Base-by-base conservation (phyloP, 2,329 filamentous ascomycete genomes). In the Ceratocystis colombiana region DNA sequence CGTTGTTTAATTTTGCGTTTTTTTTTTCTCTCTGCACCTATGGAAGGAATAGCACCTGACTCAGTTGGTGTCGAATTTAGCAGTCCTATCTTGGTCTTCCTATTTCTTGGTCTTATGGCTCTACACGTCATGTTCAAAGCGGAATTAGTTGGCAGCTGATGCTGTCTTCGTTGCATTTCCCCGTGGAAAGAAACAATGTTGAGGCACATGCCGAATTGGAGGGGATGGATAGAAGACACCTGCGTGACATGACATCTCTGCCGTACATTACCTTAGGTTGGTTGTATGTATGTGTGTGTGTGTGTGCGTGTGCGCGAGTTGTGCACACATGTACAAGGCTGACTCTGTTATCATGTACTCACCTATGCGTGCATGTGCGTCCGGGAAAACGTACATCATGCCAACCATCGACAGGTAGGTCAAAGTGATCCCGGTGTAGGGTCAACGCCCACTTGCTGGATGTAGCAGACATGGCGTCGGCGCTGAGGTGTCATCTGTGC, bases 111-210 rank as follows among this genome's bases (percentile, higher is more conserved):
- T 15, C 37, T 53, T 53, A n/a, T 53, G n/a, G 4, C 17, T 53
- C n/a, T 53, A 20, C 48, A 20, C 17, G 55, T n/a, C 28, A 10
- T 59, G 12, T 20, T 28, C n/a, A 20, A 30, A 30, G 25, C 55
- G 55, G 28, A 59, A 59, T 37, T 37, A 59, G 6, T 8, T 59
- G 55, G 55, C 55, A 37, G 55, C 28, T 37, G 28, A 59, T 17
- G 48, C 22, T 12, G 22, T 20, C n/a, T 3, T 59, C 5, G 20
- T 25, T 28, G 20, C 8, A 28, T 37, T 30, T n/a, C n/a, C 7
- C 12, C 7, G 5, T 30, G 17, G 17, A n/a, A 37, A n/a, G 55
- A 28, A n/a, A 59, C 25, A 59, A 12, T 59, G 55, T n/a, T 37
- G 12, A 30, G 55, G 55, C 28, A 37, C 55, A 59, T 59, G 55